A percentile compares a stretch with the other conserved stretches of the same genome.
These are phyloP conservation scores for Vitis riparia DNA, from an alignment of 164 flowering plant genomes.

Conservation along the genomic window DNA sequence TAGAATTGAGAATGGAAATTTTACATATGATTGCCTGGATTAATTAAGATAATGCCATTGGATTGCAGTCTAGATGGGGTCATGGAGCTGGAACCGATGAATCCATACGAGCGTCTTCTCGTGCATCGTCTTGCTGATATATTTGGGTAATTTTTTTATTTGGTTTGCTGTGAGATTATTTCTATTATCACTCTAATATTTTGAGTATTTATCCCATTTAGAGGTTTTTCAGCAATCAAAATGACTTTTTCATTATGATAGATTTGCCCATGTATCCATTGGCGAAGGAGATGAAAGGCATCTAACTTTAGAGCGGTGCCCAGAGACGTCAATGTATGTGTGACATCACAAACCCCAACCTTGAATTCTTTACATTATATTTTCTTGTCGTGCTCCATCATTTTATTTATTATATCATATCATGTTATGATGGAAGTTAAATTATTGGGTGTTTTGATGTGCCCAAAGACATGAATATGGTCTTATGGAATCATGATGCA, in stretches of 20 bases:
- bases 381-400: not conserved
- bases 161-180: not conserved
- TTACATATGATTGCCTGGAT: not conserved
- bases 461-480: too few relatives aligned
- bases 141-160: constrained; percentile 58
- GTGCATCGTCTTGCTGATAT: constrained; percentile 96
- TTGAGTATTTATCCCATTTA: not conserved
- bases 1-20: not conserved
- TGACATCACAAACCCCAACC: not conserved
- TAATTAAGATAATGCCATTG: not conserved
- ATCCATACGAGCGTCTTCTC: constrained; percentile 80
- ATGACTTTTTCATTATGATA: constrained; percentile 25
- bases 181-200: not conserved
- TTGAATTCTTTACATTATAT: not conserved
- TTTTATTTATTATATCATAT: not conserved
- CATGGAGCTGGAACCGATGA: constrained; percentile 84
- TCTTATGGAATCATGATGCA: too few relatives aligned
- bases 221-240: not conserved
- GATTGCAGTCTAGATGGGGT: constrained; percentile 61
- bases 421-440: not conserved
- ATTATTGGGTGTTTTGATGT: not conserved
- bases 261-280: constrained; percentile 88
- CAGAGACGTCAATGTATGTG: constrained; percentile 80
- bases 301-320: constrained; percentile 72
- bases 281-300: constrained; percentile 94